These are phyloP conservation scores for Steccherinum ochraceum DNA, from an alignment of 768 basidiomycete genomes.

Conservation along the genomic window DNA sequence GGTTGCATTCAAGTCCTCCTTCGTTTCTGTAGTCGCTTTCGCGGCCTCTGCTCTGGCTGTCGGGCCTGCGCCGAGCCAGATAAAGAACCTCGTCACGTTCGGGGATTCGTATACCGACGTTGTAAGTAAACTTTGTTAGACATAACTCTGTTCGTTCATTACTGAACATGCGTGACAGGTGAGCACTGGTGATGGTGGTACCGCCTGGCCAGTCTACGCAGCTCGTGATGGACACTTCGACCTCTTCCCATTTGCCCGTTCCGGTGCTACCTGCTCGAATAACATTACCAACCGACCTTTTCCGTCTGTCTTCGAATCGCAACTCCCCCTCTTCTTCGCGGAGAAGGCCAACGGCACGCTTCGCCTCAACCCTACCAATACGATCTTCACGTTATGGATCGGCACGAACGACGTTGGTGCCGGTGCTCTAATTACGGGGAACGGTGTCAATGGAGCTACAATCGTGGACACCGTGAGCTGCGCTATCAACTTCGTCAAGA, in stretches of 20 bases:
- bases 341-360: constrained; percentile 37
- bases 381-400: constrained; percentile 63
- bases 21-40: background rate
- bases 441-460: constrained; percentile 37
- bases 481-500: constrained; percentile 53
- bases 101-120: constrained; percentile 64
- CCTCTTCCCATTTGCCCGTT: constrained; percentile 51
- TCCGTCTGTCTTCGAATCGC: constrained; percentile 51
- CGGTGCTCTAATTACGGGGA: constrained; percentile 47
- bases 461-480: constrained; percentile 53
- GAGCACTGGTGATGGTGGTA: constrained; percentile 31
- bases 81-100: constrained; percentile 62
- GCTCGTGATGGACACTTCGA: constrained; percentile 46
- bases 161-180: too few relatives aligned
- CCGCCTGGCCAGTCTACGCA: constrained; percentile 57
- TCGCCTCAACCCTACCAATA: constrained; percentile 34
- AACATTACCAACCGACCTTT: constrained; percentile 50
- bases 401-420: constrained; percentile 55
- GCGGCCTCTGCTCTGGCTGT: background rate
- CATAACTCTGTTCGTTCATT: too few relatives aligned
- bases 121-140: background rate
- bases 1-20: background rate
- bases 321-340: constrained; percentile 47
- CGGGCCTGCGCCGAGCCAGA: constrained; percentile 32
- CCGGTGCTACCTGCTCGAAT: constrained; percentile 65